Evolutionary conservation across 108 stramenopile species (phyloP), one percentile per base, ranked within the genome.

Genomic region (Nannochloropsis gaditana): DNA sequence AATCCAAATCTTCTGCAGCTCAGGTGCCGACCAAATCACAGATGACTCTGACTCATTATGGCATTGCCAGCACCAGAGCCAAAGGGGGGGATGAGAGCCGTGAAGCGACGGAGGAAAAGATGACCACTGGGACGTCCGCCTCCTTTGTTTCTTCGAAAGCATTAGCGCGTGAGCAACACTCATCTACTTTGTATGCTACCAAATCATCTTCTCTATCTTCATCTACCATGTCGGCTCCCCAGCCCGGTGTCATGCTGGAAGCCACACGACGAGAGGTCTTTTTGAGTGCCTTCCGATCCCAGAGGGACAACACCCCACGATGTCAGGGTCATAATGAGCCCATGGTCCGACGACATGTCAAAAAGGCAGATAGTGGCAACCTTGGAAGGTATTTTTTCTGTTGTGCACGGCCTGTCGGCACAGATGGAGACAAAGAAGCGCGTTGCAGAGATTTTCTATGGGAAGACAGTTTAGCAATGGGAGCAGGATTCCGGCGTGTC

Each of bases 321-420:
- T 73, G 59, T n/a, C 15, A n/a, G 15, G 59, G 59, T n/a, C 59
- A 73, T n/a, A n/a, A n/a, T n/a, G 5, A 73, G 59, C 59, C 59
- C 2, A 73, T 73, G 59, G 59, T 8, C 19, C 15, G 59, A 73
- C 59, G 59, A 73, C 59, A 73, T 2, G 59, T 73, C 15, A 73
- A 73, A n/a, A 73, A 73, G 59, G n/a, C 59, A n/a, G 59, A 73
- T 15, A 73, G 59, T n/a, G 59, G n/a, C 19, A 15, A 73, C 59
- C n/a, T 15, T n/a, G 59, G 59, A 73, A 73, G 59, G 8, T 73
- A 73, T n/a, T 73, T 73, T n/a, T 73, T 73, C n/a, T 73, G 59
- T n/a, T 73, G 59, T n/a, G 8, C 59, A 15, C 6, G 59, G 59
- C 59, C 59, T n/a, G 59, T n/a, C 15, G 59, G 59, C 15, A 31